Base-by-base conservation (phyloP, 164 flowering plant genomes). In the Chimonanthus salicifolius region DNA sequence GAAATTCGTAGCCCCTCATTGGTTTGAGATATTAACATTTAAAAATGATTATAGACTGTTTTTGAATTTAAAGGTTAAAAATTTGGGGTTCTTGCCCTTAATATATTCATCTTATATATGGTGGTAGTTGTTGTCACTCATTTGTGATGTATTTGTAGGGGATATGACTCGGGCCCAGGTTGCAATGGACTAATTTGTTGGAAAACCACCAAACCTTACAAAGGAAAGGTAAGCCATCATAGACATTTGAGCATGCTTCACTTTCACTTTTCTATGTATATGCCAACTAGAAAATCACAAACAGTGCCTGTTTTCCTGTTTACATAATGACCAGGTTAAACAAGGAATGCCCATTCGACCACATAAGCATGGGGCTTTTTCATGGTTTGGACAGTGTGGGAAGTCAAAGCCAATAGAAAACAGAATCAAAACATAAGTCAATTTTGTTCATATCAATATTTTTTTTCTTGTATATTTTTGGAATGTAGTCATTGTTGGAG, bases 361-460 rank as follows among this genome's bases (percentile, higher is more conserved):
- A 0, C 75, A 65, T 50, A 72, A 65, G 49, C 62, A 7, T 51
- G 58, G 46, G 20, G 58, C 33, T 15, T 18, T 64, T 65, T 49
- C 51, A 64, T 64, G 67, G 75, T 72, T 72, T 49, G 69, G 75
- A 45, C 75, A 64, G 21, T 64, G 75, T 49, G 62, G 69, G 69
- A 72, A 65, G 58, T 47, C 68, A 2, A 72, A 72, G 75, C 7
- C 69, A 63, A 43, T 21, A 20, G 63, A 49, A 33, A 72, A 66
- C 49, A 72, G 75, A 65, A 48, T 16, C 58, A 51, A 20, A 51
- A 49, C 44, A 65, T 21, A 48, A 11, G 62, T 48, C 2, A 18
- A 43, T 6, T 63, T 72, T 11, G 50, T 10, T 64, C 64, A 20
- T 48, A 47, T 33, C 21, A n/a, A 49, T n/a, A 3, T 21, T 65